Conservation (phyloP, 208 protist species). For the Plasmodiophora brassicae region DNA sequence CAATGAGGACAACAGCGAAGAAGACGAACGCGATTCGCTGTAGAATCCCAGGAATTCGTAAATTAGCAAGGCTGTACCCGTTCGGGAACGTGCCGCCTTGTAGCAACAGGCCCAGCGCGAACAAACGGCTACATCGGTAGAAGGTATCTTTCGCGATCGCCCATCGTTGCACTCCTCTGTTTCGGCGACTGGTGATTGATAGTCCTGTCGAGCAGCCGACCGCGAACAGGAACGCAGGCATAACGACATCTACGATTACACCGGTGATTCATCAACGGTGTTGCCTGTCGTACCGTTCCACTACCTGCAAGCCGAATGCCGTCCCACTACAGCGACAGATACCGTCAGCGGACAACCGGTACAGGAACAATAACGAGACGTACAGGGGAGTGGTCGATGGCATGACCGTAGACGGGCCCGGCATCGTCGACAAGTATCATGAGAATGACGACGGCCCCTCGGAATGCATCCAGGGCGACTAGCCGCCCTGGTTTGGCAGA, state of each 20-base stretch:
- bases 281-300: no score
- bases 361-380: background rate
- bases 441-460: background rate
- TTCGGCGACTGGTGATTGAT: background rate
- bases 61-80: background rate
- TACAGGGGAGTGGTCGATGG: background rate
- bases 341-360: background rate
- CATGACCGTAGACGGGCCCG: background rate
- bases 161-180: background rate
- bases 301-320: background rate
- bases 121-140: background rate
- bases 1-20: background rate
- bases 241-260: no score
- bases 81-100: background rate
- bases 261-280: no score
- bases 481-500: no score
- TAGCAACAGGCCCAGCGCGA: background rate
- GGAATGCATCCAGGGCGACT: background rate
- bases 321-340: background rate
- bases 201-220: background rate
- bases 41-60: conserved; percentile 17
- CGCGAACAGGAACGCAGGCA: conserved; percentile 10
- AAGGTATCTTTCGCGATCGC: background rate
- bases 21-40: background rate
- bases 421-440: conserved; percentile 10